Percentiles rank a stretch among this genome's conserved stretches.
These are phyloP conservation scores for Cephalotrichum gorgonifer DNA, from an alignment of 2,329 filamentous ascomycete genomes.

Conservation along the genomic window DNA sequence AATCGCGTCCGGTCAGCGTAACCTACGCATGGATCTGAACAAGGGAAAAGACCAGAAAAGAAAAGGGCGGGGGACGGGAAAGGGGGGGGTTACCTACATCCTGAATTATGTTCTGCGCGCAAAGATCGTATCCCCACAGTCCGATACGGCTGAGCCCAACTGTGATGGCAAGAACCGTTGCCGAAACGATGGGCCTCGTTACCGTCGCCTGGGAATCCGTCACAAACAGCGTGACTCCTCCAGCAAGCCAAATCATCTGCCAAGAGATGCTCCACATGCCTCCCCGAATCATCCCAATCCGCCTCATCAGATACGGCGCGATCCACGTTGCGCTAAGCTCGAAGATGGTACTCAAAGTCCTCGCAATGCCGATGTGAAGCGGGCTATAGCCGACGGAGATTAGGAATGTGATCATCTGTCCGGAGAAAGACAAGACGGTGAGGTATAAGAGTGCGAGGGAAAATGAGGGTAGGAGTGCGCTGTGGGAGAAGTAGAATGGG, in stretches of 20 bases:
- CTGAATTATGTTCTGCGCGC: constrained; percentile 49
- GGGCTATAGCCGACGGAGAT: constrained; percentile 41
- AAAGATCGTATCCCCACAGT: constrained; percentile 52
- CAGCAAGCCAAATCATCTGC: constrained; percentile 48
- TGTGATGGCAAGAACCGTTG: constrained; percentile 3
- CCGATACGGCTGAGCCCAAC: constrained; percentile 42
- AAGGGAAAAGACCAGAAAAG: neutral
- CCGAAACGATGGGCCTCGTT: constrained; percentile 8
- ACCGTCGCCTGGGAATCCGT: constrained; percentile 16
- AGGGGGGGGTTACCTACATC: constrained; percentile 30
- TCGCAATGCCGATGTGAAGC: constrained; percentile 39
- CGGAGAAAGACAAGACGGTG: constrained; percentile 47
- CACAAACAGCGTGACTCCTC: constrained; percentile 33
- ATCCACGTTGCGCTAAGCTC: constrained; percentile 53
- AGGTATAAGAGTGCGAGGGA: constrained; percentile 50
- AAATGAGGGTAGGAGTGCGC: constrained; percentile 50
- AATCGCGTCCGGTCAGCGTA: too few relatives aligned
- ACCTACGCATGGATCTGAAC: too few relatives aligned
- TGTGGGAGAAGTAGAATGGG: constrained; percentile 39
- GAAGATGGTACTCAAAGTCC: constrained; percentile 40
- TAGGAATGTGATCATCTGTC: constrained; percentile 57
- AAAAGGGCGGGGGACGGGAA: neutral
- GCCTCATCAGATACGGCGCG: constrained; percentile 42
- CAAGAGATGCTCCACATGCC: constrained; percentile 63
- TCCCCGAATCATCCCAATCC: constrained; percentile 48